phyloP scores from a whole-genome alignment of 805 yeast species.

The Saccharomycopsis microspora region DNA sequence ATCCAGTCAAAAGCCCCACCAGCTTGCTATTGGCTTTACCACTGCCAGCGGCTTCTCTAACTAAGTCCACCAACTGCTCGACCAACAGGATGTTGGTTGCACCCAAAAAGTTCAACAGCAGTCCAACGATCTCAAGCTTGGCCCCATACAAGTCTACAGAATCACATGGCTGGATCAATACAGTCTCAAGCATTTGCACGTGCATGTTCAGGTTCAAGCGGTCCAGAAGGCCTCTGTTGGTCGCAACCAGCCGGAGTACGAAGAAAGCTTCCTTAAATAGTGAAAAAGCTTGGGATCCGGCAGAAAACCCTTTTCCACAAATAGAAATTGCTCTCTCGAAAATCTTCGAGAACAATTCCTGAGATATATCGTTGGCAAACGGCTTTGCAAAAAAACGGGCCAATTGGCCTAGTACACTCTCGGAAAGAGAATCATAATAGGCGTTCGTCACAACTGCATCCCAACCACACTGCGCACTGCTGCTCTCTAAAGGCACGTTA shows the following conservation, averaged over 20 bases:
- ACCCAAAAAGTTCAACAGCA: not conserved
- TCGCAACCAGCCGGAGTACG: not conserved
- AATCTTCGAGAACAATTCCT: constrained; percentile 5
- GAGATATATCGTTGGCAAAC: not conserved
- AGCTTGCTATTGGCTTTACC: not conserved
- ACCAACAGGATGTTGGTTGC: constrained; percentile 11
- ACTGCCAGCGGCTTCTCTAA: not conserved
- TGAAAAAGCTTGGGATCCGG: not conserved
- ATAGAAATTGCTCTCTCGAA: not conserved
- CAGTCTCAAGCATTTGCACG: not conserved
- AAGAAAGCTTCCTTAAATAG: not conserved
- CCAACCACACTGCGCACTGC: not conserved
- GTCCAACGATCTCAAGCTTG: constrained; percentile 10
- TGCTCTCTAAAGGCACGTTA: not conserved
- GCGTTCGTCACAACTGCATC: constrained; percentile 1
- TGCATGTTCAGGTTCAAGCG: not conserved
- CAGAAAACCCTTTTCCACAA: not conserved
- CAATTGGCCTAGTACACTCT: not conserved
- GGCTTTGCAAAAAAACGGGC: too few species aligned
- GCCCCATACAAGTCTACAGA: constrained; percentile 2
- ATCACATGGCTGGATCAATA: not conserved
- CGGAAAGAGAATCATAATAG: constrained; percentile 5
- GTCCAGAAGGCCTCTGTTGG: not conserved
- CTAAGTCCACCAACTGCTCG: constrained; percentile 11
- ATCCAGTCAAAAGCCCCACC: constrained; percentile 1